A percentile compares a stretch with the other conserved stretches of the same genome.
phyloP scores from a whole-genome alignment of 768 basidiomycete species.

The Hortiboletus campestris region DNA sequence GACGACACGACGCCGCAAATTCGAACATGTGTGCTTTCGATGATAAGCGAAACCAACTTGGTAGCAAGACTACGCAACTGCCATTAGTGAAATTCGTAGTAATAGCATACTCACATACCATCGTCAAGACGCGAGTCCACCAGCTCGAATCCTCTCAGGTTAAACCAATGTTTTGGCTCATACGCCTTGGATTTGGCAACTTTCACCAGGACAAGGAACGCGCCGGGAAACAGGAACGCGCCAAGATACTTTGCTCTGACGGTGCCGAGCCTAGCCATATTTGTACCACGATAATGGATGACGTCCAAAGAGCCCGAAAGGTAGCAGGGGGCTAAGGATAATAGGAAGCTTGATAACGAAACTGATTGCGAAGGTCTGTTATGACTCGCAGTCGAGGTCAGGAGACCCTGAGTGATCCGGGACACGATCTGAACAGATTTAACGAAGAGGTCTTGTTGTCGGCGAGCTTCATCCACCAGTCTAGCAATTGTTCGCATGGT shows the following conservation, averaged over 20 bases:
- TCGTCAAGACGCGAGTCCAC: conserved; percentile 67
- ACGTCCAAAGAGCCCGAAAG: conserved; percentile 89
- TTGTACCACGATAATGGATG: conserved; percentile 60
- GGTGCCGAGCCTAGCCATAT: conserved; percentile 43
- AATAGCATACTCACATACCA: conserved; percentile 54
- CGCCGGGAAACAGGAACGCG: conserved; percentile 83
- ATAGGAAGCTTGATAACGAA: conserved; percentile 56
- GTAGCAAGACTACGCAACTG: conserved; percentile 59
- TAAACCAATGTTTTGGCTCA: conserved; percentile 88
- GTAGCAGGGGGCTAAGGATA: conserved; percentile 73
- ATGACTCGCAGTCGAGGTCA: conserved; percentile 27
- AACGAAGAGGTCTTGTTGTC: conserved; percentile 58
- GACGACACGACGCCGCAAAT: conserved; percentile 77
- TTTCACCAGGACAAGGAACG: conserved; percentile 86
- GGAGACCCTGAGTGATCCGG: conserved; percentile 49
- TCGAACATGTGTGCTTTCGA: conserved; percentile 76
- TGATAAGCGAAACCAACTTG: conserved; percentile 76
- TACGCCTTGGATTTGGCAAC: conserved; percentile 78
- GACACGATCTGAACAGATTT: conserved; percentile 70
- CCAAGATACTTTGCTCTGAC: conserved; percentile 85
- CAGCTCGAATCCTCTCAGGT: conserved; percentile 69
- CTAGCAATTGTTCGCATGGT: conserved; percentile 76
- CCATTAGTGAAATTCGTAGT: conserved; percentile 2
- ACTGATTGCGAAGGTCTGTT: conserved; percentile 34
- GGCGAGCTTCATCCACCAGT: conserved; percentile 79